Percentiles rank a stretch among this genome's conserved stretches.
Evolutionary conservation across 768 basidiomycete species (phyloP).

Genomic region (Asterophora parasitica): DNA sequence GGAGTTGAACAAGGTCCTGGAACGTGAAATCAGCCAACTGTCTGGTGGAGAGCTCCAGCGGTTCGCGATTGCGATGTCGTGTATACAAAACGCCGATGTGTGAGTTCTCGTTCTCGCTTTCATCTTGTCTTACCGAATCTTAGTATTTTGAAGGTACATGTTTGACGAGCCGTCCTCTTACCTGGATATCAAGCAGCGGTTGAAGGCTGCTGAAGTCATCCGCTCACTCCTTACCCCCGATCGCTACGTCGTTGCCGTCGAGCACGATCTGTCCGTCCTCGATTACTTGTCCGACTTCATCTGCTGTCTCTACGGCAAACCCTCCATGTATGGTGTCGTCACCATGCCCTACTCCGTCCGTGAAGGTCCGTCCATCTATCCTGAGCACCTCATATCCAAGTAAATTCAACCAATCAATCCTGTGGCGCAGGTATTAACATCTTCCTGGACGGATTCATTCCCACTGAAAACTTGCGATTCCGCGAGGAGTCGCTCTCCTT

Average conservation of each 20-base stretch:
- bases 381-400: slow-evolving; percentile 2
- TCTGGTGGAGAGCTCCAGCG: slow-evolving; percentile 97
- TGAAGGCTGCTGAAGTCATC: slow-evolving; percentile 93
- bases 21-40: slow-evolving; percentile 79
- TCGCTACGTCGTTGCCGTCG: slow-evolving; percentile 95
- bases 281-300: slow-evolving; percentile 99
- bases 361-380: slow-evolving; percentile 57
- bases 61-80: slow-evolving; percentile 97
- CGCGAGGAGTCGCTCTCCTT: slow-evolving; percentile 93
- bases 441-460: slow-evolving; percentile 98
- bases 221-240: slow-evolving; percentile 76
- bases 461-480: slow-evolving; percentile 98
- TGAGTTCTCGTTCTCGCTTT: slow-evolving; percentile 35
- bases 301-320: slow-evolving; percentile 96
- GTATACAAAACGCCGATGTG: slow-evolving; percentile 94
- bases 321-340: slow-evolving; percentile 96
- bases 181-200: slow-evolving; percentile 92
- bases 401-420: slow-evolving; percentile 2
- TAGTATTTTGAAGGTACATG: slow-evolving; percentile 68
- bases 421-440: slow-evolving; percentile 84
- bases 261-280: slow-evolving; percentile 97
- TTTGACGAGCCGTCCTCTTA: slow-evolving; percentile 99
- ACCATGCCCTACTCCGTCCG: slow-evolving; percentile 98
- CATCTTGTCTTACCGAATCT: slow-evolving; percentile 1
- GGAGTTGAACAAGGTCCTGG: slow-evolving; percentile 81